phyloP scores from a whole-genome alignment of 495 filamentous ascomycete species.

The Aspergillus saccharolyticus region DNA sequence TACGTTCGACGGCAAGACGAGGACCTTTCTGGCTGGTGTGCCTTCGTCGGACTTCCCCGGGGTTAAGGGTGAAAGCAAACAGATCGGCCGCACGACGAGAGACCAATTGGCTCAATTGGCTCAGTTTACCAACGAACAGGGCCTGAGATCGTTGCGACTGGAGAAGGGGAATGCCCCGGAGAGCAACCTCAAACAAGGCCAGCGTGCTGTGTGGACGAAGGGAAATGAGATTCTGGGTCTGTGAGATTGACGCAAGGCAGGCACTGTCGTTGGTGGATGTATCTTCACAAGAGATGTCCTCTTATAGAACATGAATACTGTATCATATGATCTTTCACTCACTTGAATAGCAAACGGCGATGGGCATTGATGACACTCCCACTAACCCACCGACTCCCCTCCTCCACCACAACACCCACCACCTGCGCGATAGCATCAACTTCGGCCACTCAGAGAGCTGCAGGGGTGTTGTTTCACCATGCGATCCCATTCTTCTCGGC shows the following conservation, averaged over 20 bases:
- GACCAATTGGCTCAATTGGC: background rate
- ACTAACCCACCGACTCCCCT: constrained; percentile 12
- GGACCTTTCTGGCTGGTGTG: constrained; percentile 30
- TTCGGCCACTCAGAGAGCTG: constrained; percentile 13
- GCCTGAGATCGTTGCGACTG: background rate
- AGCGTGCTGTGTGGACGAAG: background rate
- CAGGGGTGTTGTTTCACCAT: constrained; percentile 4
- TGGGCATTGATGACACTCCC: constrained; percentile 9
- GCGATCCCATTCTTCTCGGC: background rate
- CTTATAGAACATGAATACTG: too few species aligned
- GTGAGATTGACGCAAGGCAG: background rate
- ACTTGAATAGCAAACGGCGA: constrained; percentile 1
- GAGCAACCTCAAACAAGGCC: background rate
- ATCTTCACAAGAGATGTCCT: too few species aligned
- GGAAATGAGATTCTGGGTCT: background rate
- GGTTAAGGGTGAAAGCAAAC: constrained; percentile 22
- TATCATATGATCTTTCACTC: background rate
- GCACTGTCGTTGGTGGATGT: background rate
- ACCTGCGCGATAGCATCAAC: constrained; percentile 15
- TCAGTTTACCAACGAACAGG: background rate
- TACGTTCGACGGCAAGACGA: constrained; percentile 58
- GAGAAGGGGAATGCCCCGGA: background rate
- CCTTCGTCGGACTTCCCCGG: constrained; percentile 73
- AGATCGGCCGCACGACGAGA: constrained; percentile 1
- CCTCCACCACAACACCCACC: constrained; percentile 13